Evolutionary conservation across 73 alveolate genomes (phyloP), one percentile per base, ranked within the genome.

Genomic region (Paramecium sexaurelia): DNA sequence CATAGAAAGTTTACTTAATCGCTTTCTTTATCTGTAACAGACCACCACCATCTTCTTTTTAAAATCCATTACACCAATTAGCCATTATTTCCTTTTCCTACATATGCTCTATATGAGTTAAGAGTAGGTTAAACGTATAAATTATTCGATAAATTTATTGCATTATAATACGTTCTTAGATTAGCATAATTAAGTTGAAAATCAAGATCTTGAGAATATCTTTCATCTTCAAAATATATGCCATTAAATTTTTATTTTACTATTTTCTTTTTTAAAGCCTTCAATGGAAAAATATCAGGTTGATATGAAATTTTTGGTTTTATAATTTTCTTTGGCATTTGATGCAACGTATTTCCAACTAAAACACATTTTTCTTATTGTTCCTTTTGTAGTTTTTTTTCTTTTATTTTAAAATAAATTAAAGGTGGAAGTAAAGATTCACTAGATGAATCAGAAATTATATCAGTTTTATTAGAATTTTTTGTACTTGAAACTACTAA

Each of bases 1-100:
- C 98, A 95, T 5, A 95, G 32, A 90, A 95, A 95, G 69, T 95
- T 90, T 1, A 40, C 92, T 20, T 20, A 15, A 11, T 39, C 22
- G 6, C 29, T 84, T 7, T 85, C 93, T 15, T 10, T 84, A 40
- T 71, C 87, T 29, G 87, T 95, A 89, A 67, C 55, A 20, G 92
- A 87, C 97, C 97, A 95, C 97, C 97, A 95, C 92, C 96, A 95
- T 68, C 97, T 43, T 45, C 61, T 27, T 55, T 93, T 95, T 56
- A 94, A 92, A 43, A 91, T 35, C 55, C 56, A 39, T 32, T 93
- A 87, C 0, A 95, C 96, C 6, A 95, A 55, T 10, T 47, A 19
- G 5, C 96, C 89, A 69, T 95, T 94, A 91, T 95, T 95, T 5
- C 98, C 98, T 85, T 94, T 95, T 11, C 98, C 98, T 20, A 95